Evolutionary conservation across 2,329 filamentous ascomycete species (phyloP).

Genomic region (Epichloe gansuensis): DNA sequence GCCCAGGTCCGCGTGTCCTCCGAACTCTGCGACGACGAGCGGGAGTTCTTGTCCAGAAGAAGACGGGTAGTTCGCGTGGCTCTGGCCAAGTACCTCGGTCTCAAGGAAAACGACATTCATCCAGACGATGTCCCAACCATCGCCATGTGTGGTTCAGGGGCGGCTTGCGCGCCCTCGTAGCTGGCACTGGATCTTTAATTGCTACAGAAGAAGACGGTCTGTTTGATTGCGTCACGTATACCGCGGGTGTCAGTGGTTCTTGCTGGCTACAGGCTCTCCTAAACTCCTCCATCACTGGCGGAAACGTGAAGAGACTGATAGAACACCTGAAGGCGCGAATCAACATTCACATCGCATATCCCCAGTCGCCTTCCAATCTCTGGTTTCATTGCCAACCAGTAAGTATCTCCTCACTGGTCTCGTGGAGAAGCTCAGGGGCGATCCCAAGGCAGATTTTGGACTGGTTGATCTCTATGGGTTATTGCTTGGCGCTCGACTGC

Average conservation of each 20-base stretch:
- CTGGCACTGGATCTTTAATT: constrained; percentile 76
- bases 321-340: constrained; percentile 79
- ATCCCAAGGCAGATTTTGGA: constrained; percentile 59
- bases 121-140: constrained; percentile 88
- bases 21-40: constrained; percentile 74
- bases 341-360: constrained; percentile 83
- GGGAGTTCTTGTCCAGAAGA: constrained; percentile 57
- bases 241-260: constrained; percentile 86
- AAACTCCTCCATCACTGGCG: constrained; percentile 56
- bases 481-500: constrained; percentile 67
- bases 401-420: constrained; percentile 80
- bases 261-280: constrained; percentile 92
- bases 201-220: constrained; percentile 77
- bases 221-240: constrained; percentile 91
- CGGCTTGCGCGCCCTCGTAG: constrained; percentile 78
- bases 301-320: constrained; percentile 57
- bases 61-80: constrained; percentile 57
- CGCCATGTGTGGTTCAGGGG: constrained; percentile 92
- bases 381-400: constrained; percentile 85
- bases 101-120: constrained; percentile 72
- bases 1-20: constrained; percentile 72
- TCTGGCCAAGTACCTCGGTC: constrained; percentile 67
- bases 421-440: constrained; percentile 83
- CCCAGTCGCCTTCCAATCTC: constrained; percentile 69
- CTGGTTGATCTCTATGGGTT: constrained; percentile 90